These are phyloP conservation scores for Barnettozyma wickerhamii DNA, from an alignment of 805 yeast genomes.

Conservation along the genomic window DNA sequence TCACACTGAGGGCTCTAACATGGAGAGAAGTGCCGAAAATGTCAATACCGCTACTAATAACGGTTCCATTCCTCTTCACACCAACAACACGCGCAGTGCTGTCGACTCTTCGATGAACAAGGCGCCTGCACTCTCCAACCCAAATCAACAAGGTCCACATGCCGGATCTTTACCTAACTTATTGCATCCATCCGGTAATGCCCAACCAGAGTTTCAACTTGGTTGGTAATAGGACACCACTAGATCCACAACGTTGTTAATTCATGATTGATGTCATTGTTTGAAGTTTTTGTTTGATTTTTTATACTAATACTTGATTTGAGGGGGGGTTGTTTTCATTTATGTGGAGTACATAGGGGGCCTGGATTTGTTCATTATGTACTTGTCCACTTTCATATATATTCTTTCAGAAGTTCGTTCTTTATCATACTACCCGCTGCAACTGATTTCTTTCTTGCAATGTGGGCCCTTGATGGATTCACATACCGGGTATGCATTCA, in stretches of 20 bases:
- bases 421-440: neutral
- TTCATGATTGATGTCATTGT: neutral
- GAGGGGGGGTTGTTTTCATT: too few species aligned
- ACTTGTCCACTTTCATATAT: too few species aligned
- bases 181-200: constrained; percentile 3
- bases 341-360: too few species aligned
- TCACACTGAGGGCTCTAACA: too few species aligned
- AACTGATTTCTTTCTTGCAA: neutral
- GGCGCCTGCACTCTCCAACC: neutral
- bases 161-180: constrained; percentile 4
- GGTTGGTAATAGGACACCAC: constrained; percentile 1
- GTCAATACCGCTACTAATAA: neutral
- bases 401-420: neutral
- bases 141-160: neutral
- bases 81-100: neutral
- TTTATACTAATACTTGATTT: neutral
- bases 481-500: neutral
- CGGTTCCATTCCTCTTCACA: neutral
- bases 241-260: neutral
- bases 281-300: neutral
- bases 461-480: neutral
- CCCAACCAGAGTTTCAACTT: constrained; percentile 4
- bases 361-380: too few species aligned
- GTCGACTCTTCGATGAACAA: neutral
- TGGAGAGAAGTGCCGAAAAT: too few species aligned